Evolutionary conservation across 345 rosid genomes (phyloP), one percentile per base, ranked within the genome.

Genomic region (Stellera chamaejasme): DNA sequence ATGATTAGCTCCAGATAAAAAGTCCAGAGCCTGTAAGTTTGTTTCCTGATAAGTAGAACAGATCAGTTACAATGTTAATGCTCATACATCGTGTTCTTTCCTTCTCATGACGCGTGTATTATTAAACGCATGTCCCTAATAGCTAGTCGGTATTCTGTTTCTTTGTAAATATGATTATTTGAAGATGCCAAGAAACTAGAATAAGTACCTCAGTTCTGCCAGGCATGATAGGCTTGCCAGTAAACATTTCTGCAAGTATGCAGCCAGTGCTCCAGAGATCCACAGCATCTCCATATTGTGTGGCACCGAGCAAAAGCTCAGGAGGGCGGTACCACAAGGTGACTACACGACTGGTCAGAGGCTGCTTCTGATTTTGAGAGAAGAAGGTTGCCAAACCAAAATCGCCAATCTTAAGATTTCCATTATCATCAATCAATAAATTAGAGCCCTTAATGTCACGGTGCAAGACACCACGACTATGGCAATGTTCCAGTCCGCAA

Each of bases 301-400:
- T 81, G 44, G 87, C 67, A 10, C 87, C 90, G 14, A 83, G 81
- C 59, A 83, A 50, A 27, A 83, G 87, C 60, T 83, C 90, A 47
- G 87, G 90, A 55, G 90, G 82, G 51, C 87, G 77, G 15, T 81
- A 83, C 90, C 90, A 83, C 63, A 83, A 48, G 45, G 90, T 80
- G 48, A 83, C 87, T 9, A 83, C 90, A 19, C 90, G 87, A 59
- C 87, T 83, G 46, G 90, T 83, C 13, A 81, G 66, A 69, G 82
- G 79, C 66, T 83, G 84, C 67, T 72, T 73, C 57, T 69, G 82
- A 32, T 51, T 57, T 14, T 47, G 32, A 16, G 50, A 36, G 58
- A 70, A 76, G 45, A 69, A 72, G 0, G 79, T 80, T 15, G 90
- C 82, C 58, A 83, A 65, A 28, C 90, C 90, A 41, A 83, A 83